Conservation (phyloP, 768 basidiomycete species). For the Macrolepiota albuminosa region DNA sequence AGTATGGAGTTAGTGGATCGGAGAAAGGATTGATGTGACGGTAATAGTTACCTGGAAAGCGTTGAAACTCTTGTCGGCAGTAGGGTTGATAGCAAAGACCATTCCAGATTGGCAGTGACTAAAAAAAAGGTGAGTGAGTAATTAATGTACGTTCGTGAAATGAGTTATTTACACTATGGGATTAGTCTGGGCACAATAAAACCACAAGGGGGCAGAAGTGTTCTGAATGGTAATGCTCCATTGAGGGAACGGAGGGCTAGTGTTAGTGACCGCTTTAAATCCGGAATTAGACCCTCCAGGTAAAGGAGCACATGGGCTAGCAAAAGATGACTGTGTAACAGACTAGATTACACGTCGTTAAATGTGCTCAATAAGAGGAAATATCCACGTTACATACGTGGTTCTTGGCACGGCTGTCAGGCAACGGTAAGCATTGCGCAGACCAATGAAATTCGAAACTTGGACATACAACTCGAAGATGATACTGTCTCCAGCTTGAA, state of each 20-base stretch:
- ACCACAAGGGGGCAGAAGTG: slow-evolving; percentile 50
- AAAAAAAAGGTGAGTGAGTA: neutral
- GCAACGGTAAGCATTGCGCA: neutral
- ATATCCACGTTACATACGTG: slow-evolving; percentile 22
- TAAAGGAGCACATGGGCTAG: slow-evolving; percentile 41
- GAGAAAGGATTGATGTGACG: neutral
- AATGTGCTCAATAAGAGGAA: neutral
- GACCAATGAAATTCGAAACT: neutral
- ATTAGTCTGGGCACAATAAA: slow-evolving; percentile 50
- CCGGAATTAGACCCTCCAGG: slow-evolving; percentile 46
- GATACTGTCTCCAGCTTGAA: slow-evolving; percentile 41
- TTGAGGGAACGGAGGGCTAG: neutral
- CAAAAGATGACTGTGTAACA: slow-evolving; percentile 58
- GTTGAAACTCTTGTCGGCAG: slow-evolving; percentile 38
- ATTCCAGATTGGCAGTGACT: slow-evolving; percentile 51
- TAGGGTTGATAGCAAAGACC: slow-evolving; percentile 60
- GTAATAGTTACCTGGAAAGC: slow-evolving; percentile 36
- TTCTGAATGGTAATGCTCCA: slow-evolving; percentile 36
- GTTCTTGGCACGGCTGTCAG: slow-evolving; percentile 35
- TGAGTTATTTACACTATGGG: slow-evolving; percentile 18
- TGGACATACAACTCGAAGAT: slow-evolving; percentile 47
- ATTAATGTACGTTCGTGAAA: neutral
- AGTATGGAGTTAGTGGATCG: neutral
- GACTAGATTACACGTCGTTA: slow-evolving; percentile 28
- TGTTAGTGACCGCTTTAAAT: slow-evolving; percentile 35